Evolutionary conservation across 306 rosid genomes (phyloP).

Genomic region (Albizia julibrissin): DNA sequence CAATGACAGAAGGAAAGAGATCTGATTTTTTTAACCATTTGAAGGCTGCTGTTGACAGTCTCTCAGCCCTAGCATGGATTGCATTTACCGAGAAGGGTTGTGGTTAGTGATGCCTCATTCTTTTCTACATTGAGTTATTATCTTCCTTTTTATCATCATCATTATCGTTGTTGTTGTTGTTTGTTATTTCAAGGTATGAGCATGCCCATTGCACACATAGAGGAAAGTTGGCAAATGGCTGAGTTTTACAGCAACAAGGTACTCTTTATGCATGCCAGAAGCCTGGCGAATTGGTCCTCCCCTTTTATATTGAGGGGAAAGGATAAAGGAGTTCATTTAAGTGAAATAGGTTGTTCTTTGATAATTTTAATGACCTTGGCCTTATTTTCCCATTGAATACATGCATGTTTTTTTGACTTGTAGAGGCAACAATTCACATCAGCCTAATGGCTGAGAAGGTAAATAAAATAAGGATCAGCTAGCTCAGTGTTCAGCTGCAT

Average conservation of each 20-base stretch:
- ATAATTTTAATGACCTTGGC: conserved; percentile 9
- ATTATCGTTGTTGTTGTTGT: neutral
- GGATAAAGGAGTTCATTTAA: conserved; percentile 3
- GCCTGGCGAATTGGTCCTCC: conserved; percentile 30
- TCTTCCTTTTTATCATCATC: neutral
- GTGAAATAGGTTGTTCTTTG: conserved; percentile 2
- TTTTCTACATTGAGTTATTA: conserved; percentile 24
- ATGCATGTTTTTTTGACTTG: conserved; percentile 2
- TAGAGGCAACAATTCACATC: conserved; percentile 43
- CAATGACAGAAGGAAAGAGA: conserved; percentile 82
- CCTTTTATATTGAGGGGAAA: conserved; percentile 18
- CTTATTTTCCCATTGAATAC: conserved; percentile 13
- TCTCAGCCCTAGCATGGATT: conserved; percentile 94
- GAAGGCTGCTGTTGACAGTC: conserved; percentile 89
- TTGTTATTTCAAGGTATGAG: conserved; percentile 76
- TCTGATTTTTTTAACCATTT: conserved; percentile 84
- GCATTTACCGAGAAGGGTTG: conserved; percentile 88
- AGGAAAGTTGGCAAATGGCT: conserved; percentile 99
- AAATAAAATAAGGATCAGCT: conserved; percentile 27
- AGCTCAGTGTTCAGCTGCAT: conserved; percentile 19
- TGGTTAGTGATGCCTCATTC: conserved; percentile 51
- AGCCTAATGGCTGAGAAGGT: conserved; percentile 23
- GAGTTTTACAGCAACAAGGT: conserved; percentile 98
- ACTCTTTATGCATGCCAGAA: conserved; percentile 35
- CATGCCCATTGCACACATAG: conserved; percentile 95